Conservation (phyloP, 495 filamentous ascomycete genomes). For the Antarctomyces pellizariae region DNA sequence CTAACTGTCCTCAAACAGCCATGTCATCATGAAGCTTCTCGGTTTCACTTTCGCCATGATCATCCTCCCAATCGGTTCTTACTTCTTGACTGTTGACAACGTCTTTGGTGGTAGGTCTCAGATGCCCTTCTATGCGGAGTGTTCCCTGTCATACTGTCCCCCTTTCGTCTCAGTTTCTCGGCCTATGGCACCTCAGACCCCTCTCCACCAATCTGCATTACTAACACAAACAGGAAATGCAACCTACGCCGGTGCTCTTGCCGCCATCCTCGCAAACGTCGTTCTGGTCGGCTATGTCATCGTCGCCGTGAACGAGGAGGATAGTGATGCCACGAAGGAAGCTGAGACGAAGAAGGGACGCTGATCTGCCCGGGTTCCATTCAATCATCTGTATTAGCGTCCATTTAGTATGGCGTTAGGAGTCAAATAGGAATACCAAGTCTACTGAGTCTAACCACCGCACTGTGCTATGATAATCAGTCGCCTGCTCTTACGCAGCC, state of each 20-base stretch:
- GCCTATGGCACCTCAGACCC: neutral
- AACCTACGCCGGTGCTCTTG: slow-evolving; percentile 62
- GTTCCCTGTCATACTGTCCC: slow-evolving; percentile 1
- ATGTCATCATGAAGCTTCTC: slow-evolving; percentile 74
- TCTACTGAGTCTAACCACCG: too few relatives aligned
- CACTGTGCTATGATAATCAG: too few relatives aligned
- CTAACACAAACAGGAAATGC: slow-evolving; percentile 39
- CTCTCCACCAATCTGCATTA: slow-evolving; percentile 2
- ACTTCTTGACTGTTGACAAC: slow-evolving; percentile 55
- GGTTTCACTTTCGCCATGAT: slow-evolving; percentile 86
- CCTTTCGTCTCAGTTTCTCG: neutral
- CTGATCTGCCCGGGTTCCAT: too few relatives aligned
- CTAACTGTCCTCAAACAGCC: slow-evolving; percentile 25
- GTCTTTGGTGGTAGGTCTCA: slow-evolving; percentile 59
- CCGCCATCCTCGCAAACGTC: slow-evolving; percentile 75
- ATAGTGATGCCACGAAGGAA: slow-evolving; percentile 25
- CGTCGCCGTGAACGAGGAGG: slow-evolving; percentile 81
- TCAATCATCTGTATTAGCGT: too few relatives aligned
- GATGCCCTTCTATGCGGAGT: too few relatives aligned
- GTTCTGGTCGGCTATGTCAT: slow-evolving; percentile 79
- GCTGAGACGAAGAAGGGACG: slow-evolving; percentile 32
- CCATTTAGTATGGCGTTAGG: too few relatives aligned
- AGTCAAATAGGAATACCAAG: too few relatives aligned
- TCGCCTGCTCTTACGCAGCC: too few relatives aligned
- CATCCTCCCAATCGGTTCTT: slow-evolving; percentile 56